Evolutionary conservation across 129 eudicot species (phyloP).

Genomic region (Lonicera japonica): DNA sequence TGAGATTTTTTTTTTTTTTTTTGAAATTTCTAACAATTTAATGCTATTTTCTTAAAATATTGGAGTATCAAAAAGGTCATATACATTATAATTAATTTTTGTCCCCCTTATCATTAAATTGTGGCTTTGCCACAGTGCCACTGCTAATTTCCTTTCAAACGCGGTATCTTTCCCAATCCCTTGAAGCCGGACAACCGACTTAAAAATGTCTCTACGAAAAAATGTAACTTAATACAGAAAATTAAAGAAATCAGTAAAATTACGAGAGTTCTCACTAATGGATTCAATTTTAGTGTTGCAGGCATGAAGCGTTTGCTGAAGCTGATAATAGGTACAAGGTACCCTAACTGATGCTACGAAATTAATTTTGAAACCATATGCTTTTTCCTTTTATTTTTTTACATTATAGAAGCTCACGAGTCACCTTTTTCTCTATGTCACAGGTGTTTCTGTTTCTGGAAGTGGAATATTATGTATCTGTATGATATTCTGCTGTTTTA

Average conservation of each 20-base stretch:
- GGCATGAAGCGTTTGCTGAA: not conserved
- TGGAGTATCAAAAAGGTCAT: too few relatives aligned
- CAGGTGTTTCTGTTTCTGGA: not conserved
- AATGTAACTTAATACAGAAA: not conserved
- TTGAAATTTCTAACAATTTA: too few relatives aligned
- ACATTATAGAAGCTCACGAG: not conserved
- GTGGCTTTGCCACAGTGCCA: too few relatives aligned
- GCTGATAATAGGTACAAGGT: not conserved
- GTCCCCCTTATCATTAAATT: too few relatives aligned
- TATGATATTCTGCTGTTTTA: not conserved
- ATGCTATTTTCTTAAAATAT: too few relatives aligned
- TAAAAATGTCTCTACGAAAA: not conserved
- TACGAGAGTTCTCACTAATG: not conserved
- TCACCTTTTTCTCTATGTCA: not conserved
- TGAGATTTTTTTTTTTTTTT: too few relatives aligned
- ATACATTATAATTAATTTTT: too few relatives aligned
- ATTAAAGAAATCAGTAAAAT: too few relatives aligned
- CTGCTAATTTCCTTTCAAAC: too few relatives aligned
- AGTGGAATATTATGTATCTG: not conserved
- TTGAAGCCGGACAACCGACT: too few relatives aligned
- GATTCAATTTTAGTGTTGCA: not conserved
- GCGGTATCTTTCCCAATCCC: too few relatives aligned
- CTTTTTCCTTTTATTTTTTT: too few relatives aligned
- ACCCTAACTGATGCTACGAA: not conserved
- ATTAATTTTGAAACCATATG: not conserved